A percentile compares a stretch with the other conserved stretches of the same genome.
Conservation (phyloP, 768 basidiomycete genomes). For the Pleurotus citrinopileatus region DNA sequence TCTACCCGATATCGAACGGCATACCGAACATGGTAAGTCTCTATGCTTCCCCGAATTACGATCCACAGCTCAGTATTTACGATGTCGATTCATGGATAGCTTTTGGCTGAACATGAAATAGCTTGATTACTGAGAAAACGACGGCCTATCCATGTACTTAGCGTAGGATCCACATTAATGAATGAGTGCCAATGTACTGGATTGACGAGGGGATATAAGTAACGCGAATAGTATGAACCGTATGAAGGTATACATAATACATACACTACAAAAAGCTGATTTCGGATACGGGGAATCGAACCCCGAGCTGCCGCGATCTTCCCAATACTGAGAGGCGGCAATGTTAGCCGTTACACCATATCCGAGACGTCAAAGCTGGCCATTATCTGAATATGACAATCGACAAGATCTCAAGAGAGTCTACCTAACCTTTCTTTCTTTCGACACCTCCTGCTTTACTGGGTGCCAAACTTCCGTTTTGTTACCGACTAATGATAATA, state of each 20-base stretch:
- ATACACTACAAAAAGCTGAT: neutral
- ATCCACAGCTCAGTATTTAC: neutral
- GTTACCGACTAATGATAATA: no score
- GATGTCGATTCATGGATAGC: conserved; percentile 37
- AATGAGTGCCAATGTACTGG: no score
- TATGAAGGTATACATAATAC: neutral
- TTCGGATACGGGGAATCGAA: conserved; percentile 58
- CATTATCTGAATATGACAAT: neutral
- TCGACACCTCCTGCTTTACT: no score
- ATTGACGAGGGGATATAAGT: no score
- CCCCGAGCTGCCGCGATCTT: conserved; percentile 49
- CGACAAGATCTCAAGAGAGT: neutral
- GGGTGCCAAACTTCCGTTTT: no score
- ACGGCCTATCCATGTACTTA: neutral
- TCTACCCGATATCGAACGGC: conserved; percentile 87
- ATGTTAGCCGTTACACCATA: conserved; percentile 65
- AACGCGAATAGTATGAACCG: neutral
- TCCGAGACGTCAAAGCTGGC: conserved; percentile 16
- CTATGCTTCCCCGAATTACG: no score
- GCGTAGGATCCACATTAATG: neutral
- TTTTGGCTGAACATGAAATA: conserved; percentile 91
- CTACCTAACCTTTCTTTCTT: no score
- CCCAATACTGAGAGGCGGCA: conserved; percentile 45
- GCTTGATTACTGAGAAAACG: conserved; percentile 36
- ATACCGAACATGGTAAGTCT: conserved; percentile 95